These are phyloP conservation scores for Fraxinus baroniana DNA, from an alignment of 305 asterid genomes.

Conservation along the genomic window DNA sequence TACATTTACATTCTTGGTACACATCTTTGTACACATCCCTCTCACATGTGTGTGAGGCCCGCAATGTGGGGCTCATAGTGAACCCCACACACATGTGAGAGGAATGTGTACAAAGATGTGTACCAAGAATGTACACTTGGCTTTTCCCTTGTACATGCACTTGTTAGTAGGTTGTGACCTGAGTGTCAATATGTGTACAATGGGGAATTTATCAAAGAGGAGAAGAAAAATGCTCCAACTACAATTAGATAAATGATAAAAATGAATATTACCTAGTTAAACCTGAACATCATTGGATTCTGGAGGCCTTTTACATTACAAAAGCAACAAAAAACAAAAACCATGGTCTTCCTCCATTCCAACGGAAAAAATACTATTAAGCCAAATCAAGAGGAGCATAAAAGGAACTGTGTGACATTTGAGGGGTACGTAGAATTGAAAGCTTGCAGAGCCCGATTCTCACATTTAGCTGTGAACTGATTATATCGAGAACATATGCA, in stretches of 20 bases:
- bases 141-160: no score
- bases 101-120: no score
- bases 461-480: background rate
- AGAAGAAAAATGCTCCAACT: background rate
- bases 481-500: background rate
- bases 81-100: no score
- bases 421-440: background rate
- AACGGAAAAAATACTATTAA: background rate
- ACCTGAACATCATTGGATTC: background rate
- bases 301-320: background rate
- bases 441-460: slow-evolving; percentile 1
- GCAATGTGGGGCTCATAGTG: no score
- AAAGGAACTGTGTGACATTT: background rate
- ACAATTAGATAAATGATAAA: background rate
- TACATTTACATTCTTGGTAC: no score
- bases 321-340: background rate
- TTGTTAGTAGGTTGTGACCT: background rate
- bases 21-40: no score
- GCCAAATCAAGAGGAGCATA: background rate
- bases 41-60: no score
- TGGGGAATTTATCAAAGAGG: background rate
- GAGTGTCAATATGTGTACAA: background rate
- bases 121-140: no score
- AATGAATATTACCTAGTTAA: background rate
- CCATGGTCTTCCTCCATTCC: background rate